Conservation (phyloP, 1,139 yeast genomes). For the Taphrina flavorubra region DNA sequence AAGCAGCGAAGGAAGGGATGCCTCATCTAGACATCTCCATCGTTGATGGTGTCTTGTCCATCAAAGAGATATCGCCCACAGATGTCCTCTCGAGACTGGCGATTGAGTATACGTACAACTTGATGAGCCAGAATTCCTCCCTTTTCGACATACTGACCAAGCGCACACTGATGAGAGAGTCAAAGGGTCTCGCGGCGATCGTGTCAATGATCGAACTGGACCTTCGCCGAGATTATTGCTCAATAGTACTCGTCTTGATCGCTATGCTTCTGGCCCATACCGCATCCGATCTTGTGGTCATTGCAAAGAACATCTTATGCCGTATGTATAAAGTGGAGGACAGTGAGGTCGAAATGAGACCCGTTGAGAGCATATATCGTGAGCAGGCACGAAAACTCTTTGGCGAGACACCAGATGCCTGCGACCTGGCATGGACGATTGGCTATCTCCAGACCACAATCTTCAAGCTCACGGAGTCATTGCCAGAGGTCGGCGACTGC, state of each 20-base stretch:
- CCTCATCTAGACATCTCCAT: slow-evolving; percentile 11
- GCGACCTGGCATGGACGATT: too few relatives aligned
- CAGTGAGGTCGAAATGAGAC: too few relatives aligned
- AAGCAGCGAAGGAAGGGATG: background rate
- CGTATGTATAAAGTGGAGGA: too few relatives aligned
- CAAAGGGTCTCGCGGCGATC: background rate
- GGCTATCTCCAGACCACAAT: too few relatives aligned
- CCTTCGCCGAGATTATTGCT: background rate
- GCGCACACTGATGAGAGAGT: background rate
- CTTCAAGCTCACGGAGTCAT: too few relatives aligned
- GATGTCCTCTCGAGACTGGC: background rate
- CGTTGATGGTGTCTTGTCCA: background rate
- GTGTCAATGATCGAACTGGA: background rate
- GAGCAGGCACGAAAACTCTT: too few relatives aligned
- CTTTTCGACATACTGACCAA: background rate
- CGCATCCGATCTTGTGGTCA: background rate
- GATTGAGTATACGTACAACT: background rate
- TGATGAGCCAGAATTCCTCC: background rate
- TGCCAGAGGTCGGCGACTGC: too few relatives aligned
- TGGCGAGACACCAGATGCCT: too few relatives aligned
- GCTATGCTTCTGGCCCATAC: background rate
- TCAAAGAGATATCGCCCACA: background rate
- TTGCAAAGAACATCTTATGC: too few relatives aligned
- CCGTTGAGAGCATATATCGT: too few relatives aligned
- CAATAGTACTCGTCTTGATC: background rate